A percentile compares a stretch with the other conserved stretches of the same genome.
These are phyloP conservation scores for Coniochaeta prunicola DNA, from an alignment of 2,329 filamentous ascomycete genomes.

Conservation along the genomic window DNA sequence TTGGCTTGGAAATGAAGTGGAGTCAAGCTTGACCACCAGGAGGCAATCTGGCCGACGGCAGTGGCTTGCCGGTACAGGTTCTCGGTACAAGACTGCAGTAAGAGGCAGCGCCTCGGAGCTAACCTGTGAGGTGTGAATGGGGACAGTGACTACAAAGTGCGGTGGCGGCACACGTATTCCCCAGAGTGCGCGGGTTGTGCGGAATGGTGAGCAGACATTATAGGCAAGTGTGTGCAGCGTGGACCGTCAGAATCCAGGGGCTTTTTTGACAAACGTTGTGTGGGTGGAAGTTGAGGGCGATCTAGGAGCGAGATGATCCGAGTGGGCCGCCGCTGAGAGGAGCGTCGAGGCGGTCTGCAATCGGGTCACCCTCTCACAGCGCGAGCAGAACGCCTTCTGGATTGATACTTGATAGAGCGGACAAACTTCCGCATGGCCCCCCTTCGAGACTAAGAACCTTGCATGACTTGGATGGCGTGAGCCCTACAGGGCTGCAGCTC, in stretches of 20 bases:
- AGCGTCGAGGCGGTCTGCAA: not conserved
- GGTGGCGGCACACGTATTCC: not conserved
- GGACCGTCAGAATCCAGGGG: not conserved
- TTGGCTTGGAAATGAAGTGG: not conserved
- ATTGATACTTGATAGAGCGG: not conserved
- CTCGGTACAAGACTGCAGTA: too few species aligned
- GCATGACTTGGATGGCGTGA: not conserved
- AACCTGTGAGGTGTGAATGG: not conserved
- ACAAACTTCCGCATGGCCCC: not conserved
- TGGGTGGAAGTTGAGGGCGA: not conserved
- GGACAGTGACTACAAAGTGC: not conserved
- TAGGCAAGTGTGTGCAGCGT: not conserved
- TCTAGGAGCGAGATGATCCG: not conserved
- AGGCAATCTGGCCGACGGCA: not conserved
- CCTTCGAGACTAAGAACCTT: not conserved
- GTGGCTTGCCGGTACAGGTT: not conserved
- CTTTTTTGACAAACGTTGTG: not conserved
- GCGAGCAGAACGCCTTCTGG: not conserved
- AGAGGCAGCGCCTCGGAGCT: not conserved
- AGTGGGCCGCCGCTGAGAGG: not conserved
- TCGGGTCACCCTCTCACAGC: not conserved
- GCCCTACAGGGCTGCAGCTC: constrained; percentile 3
- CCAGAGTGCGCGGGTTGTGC: not conserved
- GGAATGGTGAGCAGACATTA: not conserved
- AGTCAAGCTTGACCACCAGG: not conserved